Base-by-base conservation (phyloP, 2,329 filamentous ascomycete species). In the Lomentospora prolificans region DNA sequence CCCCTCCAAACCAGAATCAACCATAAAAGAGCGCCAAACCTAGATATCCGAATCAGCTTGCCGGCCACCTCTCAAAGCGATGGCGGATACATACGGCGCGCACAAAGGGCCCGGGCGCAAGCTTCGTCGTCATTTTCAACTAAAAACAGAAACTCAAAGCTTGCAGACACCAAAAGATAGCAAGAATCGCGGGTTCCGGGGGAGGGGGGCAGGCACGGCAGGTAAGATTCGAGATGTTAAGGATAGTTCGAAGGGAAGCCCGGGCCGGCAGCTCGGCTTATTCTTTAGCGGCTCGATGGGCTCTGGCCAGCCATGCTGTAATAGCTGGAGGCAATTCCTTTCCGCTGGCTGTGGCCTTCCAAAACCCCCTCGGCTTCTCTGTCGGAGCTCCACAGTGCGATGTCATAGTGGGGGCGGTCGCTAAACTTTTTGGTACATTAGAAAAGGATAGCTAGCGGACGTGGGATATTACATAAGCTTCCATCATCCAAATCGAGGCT, bases 11-110 rank as follows among this genome's bases (percentile, higher is more conserved):
- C 91, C 91, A 4, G 90, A 96, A 60, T 89, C 87, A 61, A 81
- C 80, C 73, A 88, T 82, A 70, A 96, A 96, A 2, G 89, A 91
- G 67, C 87, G 86, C 75, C 90, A 80, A 50, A 95, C 89, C 89
- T 94, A 57, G 8, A 9, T 22, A 48, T 22, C 22, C 22, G 17
- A 10, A 25, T 54, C 14, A 54, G 36, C 31, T 12, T 39, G 25
- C 39, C 27, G n/a, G 17, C 39, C 12, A n/a, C 39, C 39, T 46
- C 6, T 46, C 24, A 9, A 9, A 4, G 17, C 4, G 46, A 25
- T 9, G 8, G 17, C 19, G 14, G 41, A 55, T n/a, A 67, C 78
- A 62, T 71, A 87, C 84, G 48, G 81, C 83, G 69, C 76, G 75
- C 12, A 88, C 61, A 51, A 62, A 62, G 41, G 55, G 50, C 12